phyloP scores from a whole-genome alignment of 2,329 filamentous ascomycete genomes.

The Colletotrichum euphorbiae region DNA sequence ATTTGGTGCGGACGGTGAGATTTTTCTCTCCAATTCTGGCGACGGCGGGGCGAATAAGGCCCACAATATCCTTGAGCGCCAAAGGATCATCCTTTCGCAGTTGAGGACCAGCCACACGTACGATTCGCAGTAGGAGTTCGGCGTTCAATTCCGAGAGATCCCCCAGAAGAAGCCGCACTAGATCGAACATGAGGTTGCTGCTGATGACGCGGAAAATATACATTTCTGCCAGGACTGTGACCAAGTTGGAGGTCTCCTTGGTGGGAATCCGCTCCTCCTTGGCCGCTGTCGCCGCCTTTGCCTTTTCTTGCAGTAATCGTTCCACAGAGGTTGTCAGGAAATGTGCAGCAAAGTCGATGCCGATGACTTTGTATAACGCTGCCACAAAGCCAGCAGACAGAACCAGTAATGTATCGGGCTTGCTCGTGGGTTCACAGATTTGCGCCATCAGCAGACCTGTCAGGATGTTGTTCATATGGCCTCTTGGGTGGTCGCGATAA shows the following conservation, averaged over 20 bases:
- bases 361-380: slow-evolving; percentile 87
- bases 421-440: slow-evolving; percentile 79
- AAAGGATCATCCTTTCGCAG: slow-evolving; percentile 90
- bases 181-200: slow-evolving; percentile 88
- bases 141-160: slow-evolving; percentile 87
- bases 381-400: slow-evolving; percentile 91
- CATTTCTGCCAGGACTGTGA: slow-evolving; percentile 85
- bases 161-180: slow-evolving; percentile 80
- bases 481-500: slow-evolving; percentile 86
- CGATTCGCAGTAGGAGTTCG: slow-evolving; percentile 85
- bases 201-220: slow-evolving; percentile 94
- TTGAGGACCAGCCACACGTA: slow-evolving; percentile 84
- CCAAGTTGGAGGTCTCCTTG: slow-evolving; percentile 80
- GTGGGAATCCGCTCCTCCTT: slow-evolving; percentile 46
- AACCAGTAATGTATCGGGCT: slow-evolving; percentile 91
- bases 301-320: slow-evolving; percentile 77
- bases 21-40: slow-evolving; percentile 74
- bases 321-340: slow-evolving; percentile 83
- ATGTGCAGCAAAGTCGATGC: slow-evolving; percentile 90
- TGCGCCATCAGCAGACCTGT: slow-evolving; percentile 83
- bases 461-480: slow-evolving; percentile 85
- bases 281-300: slow-evolving; percentile 51
- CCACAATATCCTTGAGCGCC: slow-evolving; percentile 88
- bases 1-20: slow-evolving; percentile 88
- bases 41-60: slow-evolving; percentile 79